A percentile compares a stretch with the other conserved stretches of the same genome.
phyloP scores from a whole-genome alignment of 2,329 filamentous ascomycete species.

The Paradendryphiella salina region DNA sequence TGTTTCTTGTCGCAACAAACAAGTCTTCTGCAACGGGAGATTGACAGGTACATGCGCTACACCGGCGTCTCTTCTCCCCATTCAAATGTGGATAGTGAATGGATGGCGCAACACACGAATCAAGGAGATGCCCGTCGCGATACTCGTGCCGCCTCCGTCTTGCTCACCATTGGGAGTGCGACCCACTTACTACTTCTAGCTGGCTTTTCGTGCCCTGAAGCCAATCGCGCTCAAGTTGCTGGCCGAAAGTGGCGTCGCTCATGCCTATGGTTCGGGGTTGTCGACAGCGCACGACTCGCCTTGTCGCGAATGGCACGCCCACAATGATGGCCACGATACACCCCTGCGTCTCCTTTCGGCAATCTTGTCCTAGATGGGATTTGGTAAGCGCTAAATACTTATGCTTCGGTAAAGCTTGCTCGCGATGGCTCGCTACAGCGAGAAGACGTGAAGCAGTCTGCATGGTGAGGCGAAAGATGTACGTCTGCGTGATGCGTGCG shows the following conservation, averaged over 20 bases:
- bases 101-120: conserved; percentile 14
- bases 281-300: conserved; percentile 7
- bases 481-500: not conserved
- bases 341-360: conserved; percentile 1
- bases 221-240: conserved; percentile 12
- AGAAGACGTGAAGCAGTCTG: not conserved
- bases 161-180: conserved; percentile 13
- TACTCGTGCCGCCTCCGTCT: conserved; percentile 14
- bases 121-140: conserved; percentile 10
- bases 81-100: conserved; percentile 6
- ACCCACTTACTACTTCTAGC: conserved; percentile 18
- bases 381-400: not conserved
- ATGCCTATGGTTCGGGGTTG: not conserved
- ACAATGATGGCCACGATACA: conserved; percentile 4
- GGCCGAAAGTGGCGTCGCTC: conserved; percentile 14
- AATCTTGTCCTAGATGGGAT: conserved; percentile 1
- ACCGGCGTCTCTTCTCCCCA: conserved; percentile 4
- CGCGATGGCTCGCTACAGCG: not conserved
- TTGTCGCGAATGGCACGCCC: conserved; percentile 3
- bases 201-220: conserved; percentile 4
- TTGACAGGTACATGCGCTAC: conserved; percentile 8
- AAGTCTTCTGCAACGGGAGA: conserved; percentile 1
- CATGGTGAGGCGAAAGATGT: not conserved
- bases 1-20: conserved; percentile 1
- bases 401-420: not conserved